phyloP scores from a whole-genome alignment of 73 alveolate species.

The Durusdinium trenchii region DNA sequence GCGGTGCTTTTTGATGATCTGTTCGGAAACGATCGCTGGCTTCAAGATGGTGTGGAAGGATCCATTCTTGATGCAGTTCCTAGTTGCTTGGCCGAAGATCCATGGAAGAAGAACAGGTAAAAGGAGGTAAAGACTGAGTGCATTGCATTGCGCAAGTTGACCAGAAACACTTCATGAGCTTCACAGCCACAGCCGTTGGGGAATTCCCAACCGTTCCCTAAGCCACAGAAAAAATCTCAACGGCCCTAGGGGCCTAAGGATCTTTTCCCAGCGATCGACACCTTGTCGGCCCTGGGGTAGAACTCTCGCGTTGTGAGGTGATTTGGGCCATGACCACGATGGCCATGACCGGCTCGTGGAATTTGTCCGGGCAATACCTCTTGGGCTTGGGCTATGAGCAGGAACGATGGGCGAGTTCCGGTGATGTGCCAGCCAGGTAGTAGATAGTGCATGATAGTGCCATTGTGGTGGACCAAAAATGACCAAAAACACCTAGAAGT shows the following conservation, averaged over 20 bases:
- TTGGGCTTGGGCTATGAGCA: slow-evolving; percentile 65
- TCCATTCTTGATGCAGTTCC: slow-evolving; percentile 40
- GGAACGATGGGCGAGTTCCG: not conserved
- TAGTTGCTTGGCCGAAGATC: not conserved
- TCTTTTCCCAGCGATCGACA: no score
- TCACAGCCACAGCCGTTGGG: no score
- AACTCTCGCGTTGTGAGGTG: slow-evolving; percentile 35
- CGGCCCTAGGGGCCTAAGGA: no score
- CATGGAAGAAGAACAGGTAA: not conserved
- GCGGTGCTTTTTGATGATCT: slow-evolving; percentile 23
- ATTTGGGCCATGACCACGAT: slow-evolving; percentile 39
- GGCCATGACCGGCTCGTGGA: slow-evolving; percentile 65
- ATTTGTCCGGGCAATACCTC: slow-evolving; percentile 37
- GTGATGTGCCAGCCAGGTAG: no score
- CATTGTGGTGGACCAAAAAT: no score
- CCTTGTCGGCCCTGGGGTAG: no score
- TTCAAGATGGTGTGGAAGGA: slow-evolving; percentile 29
- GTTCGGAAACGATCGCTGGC: slow-evolving; percentile 58
- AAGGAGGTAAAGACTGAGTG: not conserved
- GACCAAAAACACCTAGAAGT: no score
- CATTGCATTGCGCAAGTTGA: no score
- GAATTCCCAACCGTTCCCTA: no score
- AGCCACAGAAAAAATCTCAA: no score
- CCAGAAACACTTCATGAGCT: no score
- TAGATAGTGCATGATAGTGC: no score